These are phyloP conservation scores for Fraxinus americana DNA, from an alignment of 257 asterid genomes.

Conservation along the genomic window DNA sequence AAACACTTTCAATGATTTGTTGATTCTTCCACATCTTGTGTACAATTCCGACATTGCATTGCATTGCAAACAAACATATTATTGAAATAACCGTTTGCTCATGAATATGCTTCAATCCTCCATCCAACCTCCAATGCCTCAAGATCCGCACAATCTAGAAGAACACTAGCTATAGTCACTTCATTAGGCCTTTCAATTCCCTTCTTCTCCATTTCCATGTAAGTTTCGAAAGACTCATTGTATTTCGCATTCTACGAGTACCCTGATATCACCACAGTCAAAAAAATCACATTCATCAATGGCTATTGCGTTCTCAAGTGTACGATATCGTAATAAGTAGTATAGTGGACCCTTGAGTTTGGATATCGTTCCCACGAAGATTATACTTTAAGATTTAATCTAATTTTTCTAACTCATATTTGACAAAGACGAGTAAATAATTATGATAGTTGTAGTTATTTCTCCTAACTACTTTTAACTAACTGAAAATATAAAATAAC, in stretches of 20 bases:
- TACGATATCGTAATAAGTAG: too few species aligned
- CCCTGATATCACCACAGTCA: slow-evolving; percentile 84
- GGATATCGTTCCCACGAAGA: too few species aligned
- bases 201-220: slow-evolving; percentile 70
- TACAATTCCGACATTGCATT: slow-evolving; percentile 70
- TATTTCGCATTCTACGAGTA: slow-evolving; percentile 73
- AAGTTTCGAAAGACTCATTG: slow-evolving; percentile 61
- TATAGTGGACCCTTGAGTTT: too few species aligned
- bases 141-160: slow-evolving; percentile 84
- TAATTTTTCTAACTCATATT: too few species aligned
- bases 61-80: slow-evolving; percentile 66
- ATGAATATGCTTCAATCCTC: slow-evolving; percentile 79
- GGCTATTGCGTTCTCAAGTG: too few species aligned
- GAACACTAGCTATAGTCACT: slow-evolving; percentile 83
- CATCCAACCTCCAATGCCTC: slow-evolving; percentile 80
- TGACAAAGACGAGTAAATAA: too few species aligned
- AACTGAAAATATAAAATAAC: too few species aligned
- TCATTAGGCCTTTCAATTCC: slow-evolving; percentile 61
- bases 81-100: slow-evolving; percentile 55
- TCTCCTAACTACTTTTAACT: too few species aligned
- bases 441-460: too few species aligned
- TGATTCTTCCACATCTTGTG: slow-evolving; percentile 73
- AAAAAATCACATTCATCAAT: slow-evolving; percentile 64
- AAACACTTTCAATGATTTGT: slow-evolving; percentile 62
- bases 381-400: too few species aligned